These are phyloP conservation scores for Coffea canephora DNA, from an alignment of 257 asterid species.

Conservation along the genomic window DNA sequence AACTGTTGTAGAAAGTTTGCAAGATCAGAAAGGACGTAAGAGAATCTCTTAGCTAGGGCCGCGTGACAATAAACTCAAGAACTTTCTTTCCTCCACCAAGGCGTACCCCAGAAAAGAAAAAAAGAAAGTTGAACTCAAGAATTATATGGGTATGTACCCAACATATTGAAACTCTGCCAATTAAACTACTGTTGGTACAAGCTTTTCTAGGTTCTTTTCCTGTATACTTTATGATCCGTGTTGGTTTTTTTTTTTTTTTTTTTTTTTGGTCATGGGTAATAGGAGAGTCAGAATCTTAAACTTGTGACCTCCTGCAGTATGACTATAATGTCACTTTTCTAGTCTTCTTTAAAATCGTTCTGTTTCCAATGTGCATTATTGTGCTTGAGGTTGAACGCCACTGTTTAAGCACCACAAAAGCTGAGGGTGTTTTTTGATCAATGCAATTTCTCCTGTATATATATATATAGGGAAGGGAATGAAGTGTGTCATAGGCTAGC, in stretches of 20 bases:
- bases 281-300: not conserved
- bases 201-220: not conserved
- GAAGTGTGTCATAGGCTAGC: too few species aligned
- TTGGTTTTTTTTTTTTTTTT: too few species aligned
- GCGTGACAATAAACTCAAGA: slow-evolving; percentile 7
- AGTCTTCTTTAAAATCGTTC: not conserved
- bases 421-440: too few species aligned
- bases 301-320: not conserved
- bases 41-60: slow-evolving; percentile 12
- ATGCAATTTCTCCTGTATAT: too few species aligned
- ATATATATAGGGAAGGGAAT: too few species aligned
- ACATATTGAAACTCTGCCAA: not conserved
- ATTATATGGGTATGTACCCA: not conserved
- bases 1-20: slow-evolving; percentile 13
- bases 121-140: not conserved
- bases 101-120: not conserved
- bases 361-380: not conserved
- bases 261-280: not conserved
- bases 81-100: not conserved
- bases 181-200: not conserved
- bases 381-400: not conserved
- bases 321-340: not conserved
- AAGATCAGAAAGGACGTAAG: slow-evolving; percentile 10
- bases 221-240: not conserved
- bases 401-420: not conserved